Conservation (phyloP, 2,329 filamentous ascomycete species). For the Calycina herbarum region DNA sequence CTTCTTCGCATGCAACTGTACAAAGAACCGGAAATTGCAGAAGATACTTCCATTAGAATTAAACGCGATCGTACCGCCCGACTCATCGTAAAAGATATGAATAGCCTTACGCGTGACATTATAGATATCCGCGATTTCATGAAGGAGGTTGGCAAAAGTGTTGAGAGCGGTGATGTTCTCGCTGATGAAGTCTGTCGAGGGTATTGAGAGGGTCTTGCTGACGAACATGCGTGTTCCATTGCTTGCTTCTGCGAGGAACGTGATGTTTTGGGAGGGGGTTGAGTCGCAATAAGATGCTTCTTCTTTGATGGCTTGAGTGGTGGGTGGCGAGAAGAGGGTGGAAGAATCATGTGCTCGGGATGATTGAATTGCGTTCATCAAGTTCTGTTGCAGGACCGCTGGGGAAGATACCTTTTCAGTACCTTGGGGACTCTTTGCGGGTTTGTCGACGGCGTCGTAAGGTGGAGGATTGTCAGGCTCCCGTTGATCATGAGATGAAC, state of each 20-base stretch:
- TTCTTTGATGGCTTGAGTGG: conserved; percentile 74
- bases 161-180: conserved; percentile 63
- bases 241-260: conserved; percentile 66
- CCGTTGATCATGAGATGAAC: conserved; percentile 13
- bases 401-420: conserved; percentile 56
- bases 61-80: conserved; percentile 85
- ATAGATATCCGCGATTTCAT: conserved; percentile 72
- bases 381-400: conserved; percentile 64
- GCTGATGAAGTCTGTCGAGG: conserved; percentile 58
- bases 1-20: conserved; percentile 68
- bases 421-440: conserved; percentile 16
- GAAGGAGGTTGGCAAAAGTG: conserved; percentile 67
- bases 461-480: conserved; percentile 29
- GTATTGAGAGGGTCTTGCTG: conserved; percentile 51
- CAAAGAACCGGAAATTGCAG: conserved; percentile 88
- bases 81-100: conserved; percentile 84
- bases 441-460: conserved; percentile 29
- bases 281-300: conserved; percentile 85
- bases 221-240: conserved; percentile 76
- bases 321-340: conserved; percentile 69
- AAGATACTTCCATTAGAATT: conserved; percentile 86
- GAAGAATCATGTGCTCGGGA: conserved; percentile 76
- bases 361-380: conserved; percentile 76
- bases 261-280: conserved; percentile 70
- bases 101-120: conserved; percentile 65